phyloP scores from a whole-genome alignment of 306 rosid species.

The Cicer chorassanicum region DNA sequence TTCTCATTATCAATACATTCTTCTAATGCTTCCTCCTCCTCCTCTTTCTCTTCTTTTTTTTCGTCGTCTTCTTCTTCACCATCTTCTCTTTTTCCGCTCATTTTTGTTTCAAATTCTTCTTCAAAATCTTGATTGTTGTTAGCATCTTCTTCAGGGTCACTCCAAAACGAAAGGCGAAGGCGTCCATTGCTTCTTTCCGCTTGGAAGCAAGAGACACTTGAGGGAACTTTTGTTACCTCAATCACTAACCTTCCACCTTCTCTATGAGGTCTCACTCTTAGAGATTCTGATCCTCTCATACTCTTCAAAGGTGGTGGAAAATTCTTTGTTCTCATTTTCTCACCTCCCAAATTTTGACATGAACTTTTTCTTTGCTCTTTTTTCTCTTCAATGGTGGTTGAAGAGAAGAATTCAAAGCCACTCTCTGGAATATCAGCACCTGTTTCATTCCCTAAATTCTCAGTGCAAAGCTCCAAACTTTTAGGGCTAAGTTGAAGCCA shows the following conservation, averaged over 20 bases:
- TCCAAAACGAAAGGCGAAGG: conserved; percentile 65
- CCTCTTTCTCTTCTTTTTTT: conserved; percentile 37
- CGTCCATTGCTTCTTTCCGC: conserved; percentile 82
- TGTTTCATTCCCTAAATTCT: conserved; percentile 83
- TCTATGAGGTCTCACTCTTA: conserved; percentile 65
- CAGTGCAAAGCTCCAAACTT: conserved; percentile 84
- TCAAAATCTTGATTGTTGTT: conserved; percentile 5
- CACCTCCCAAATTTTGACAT: conserved; percentile 42
- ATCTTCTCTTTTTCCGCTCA: conserved; percentile 30
- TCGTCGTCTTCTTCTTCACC: neutral
- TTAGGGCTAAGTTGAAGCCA: conserved; percentile 56
- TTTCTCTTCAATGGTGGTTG: conserved; percentile 20
- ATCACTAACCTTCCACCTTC: conserved; percentile 78
- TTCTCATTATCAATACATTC: conserved; percentile 11
- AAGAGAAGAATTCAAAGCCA: conserved; percentile 49
- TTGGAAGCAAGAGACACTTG: conserved; percentile 53
- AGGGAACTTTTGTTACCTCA: conserved; percentile 57
- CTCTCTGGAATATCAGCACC: conserved; percentile 65
- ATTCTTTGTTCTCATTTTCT: conserved; percentile 43
- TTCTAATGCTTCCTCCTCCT: neutral
- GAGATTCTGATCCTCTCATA: conserved; percentile 64
- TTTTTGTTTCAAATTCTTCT: conserved; percentile 40
- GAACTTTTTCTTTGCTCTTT: conserved; percentile 36
- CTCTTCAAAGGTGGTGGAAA: conserved; percentile 96
- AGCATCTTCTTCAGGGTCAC: conserved; percentile 39